Evolutionary conservation across 2,329 filamentous ascomycete genomes (phyloP).

Genomic region (Chaetomiaceae sp.): DNA sequence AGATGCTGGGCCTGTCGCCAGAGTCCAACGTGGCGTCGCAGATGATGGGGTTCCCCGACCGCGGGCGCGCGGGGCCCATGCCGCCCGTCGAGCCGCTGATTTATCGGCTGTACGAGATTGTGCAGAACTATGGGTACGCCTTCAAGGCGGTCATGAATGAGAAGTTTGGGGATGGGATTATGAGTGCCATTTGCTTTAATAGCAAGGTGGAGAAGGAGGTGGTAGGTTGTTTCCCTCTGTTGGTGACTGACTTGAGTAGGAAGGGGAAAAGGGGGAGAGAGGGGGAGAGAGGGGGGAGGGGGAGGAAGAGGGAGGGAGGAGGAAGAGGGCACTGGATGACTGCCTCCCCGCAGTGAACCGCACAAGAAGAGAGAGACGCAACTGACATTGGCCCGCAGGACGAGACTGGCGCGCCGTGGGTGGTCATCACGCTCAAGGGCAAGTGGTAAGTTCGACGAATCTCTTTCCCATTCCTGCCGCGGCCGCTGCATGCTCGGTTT

Average conservation of each 20-base stretch:
- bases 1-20: slow-evolving; percentile 48
- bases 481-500: too few relatives aligned
- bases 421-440: slow-evolving; percentile 74
- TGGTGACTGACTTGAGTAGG: too few relatives aligned
- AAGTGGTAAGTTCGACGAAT: slow-evolving; percentile 62
- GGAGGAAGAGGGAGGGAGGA: too few relatives aligned
- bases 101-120: slow-evolving; percentile 87
- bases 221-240: too few relatives aligned
- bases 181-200: slow-evolving; percentile 90
- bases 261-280: too few relatives aligned
- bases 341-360: too few relatives aligned
- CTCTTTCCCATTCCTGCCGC: neutral
- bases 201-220: slow-evolving; percentile 93
- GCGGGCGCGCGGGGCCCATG: slow-evolving; percentile 75
- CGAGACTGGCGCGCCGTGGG: slow-evolving; percentile 74
- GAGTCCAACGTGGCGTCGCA: slow-evolving; percentile 53
- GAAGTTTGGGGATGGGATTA: slow-evolving; percentile 92
- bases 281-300: too few relatives aligned
- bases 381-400: slow-evolving; percentile 44
- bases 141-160: slow-evolving; percentile 95
- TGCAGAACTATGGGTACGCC: slow-evolving; percentile 95
- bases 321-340: neutral
- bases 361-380: neutral
- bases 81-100: slow-evolving; percentile 81
- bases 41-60: slow-evolving; percentile 71